Evolutionary conservation across 1,284 basidiomycete species (phyloP).

Genomic region (Pisolithus thermaeus): DNA sequence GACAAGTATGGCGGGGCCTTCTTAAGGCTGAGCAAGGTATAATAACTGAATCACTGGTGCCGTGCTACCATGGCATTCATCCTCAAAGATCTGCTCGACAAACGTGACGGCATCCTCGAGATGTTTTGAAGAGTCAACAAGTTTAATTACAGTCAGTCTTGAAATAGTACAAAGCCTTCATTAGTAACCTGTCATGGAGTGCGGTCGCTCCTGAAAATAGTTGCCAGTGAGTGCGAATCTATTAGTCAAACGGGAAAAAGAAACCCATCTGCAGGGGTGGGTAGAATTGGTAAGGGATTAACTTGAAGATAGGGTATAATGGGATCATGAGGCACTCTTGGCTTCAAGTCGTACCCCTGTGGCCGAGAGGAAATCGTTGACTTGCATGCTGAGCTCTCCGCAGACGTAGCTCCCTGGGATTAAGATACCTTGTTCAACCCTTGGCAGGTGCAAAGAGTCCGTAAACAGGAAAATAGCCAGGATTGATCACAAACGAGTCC

Average conservation of each 20-base stretch:
- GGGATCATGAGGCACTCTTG: conserved; percentile 14
- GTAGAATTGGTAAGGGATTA: conserved; percentile 22
- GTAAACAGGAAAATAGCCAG: too few relatives aligned
- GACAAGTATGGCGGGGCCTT: conserved; percentile 25
- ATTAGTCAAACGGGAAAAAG: conserved; percentile 20
- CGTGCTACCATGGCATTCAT: conserved; percentile 32
- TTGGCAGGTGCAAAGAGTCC: too few relatives aligned
- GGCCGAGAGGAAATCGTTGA: conserved; percentile 20
- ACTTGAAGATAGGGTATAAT: conserved; percentile 17
- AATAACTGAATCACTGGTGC: conserved; percentile 39
- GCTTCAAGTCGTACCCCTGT: conserved; percentile 24
- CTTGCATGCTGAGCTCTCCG: conserved; percentile 16
- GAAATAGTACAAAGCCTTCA: conserved; percentile 34
- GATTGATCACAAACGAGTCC: too few relatives aligned
- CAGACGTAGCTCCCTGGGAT: too few relatives aligned
- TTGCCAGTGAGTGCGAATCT: conserved; percentile 24
- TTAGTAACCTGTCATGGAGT: too few relatives aligned
- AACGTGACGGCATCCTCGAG: conserved; percentile 19
- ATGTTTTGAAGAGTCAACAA: conserved; percentile 11
- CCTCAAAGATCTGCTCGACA: conserved; percentile 26
- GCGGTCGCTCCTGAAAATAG: conserved; percentile 20
- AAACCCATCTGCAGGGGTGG: conserved; percentile 22
- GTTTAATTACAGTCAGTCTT: conserved; percentile 33
- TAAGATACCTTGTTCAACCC: too few relatives aligned
- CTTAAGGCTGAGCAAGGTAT: conserved; percentile 25